Conservation (phyloP, 1,139 yeast genomes). For the Torulaspora globosa region DNA sequence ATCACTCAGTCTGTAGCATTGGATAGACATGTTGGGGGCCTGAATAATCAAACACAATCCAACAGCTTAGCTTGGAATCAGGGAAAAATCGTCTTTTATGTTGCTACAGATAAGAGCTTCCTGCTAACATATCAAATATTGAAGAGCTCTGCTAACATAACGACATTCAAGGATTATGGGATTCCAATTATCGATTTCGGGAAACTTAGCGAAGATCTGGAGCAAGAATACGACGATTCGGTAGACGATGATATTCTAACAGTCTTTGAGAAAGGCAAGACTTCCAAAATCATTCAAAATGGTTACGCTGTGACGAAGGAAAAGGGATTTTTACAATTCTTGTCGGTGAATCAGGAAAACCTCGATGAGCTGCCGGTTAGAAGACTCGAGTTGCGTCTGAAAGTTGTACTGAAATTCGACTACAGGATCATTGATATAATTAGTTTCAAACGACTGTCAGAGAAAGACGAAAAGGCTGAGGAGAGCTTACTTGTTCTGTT, state of each 20-base stretch:
- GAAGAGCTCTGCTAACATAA: constrained; percentile 23
- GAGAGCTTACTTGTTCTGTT: constrained; percentile 39
- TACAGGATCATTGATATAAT: constrained; percentile 40
- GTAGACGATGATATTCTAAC: constrained; percentile 41
- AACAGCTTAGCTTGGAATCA: constrained; percentile 17
- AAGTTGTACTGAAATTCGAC: constrained; percentile 45
- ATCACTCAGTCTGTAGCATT: constrained; percentile 26
- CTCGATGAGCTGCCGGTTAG: constrained; percentile 36
- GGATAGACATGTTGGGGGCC: constrained; percentile 22
- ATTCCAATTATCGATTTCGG: constrained; percentile 23
- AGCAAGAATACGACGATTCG: constrained; percentile 27
- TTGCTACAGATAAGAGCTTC: constrained; percentile 30
- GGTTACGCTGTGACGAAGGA: constrained; percentile 42
- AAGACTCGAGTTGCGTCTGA: constrained; percentile 40
- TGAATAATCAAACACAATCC: constrained; percentile 19
- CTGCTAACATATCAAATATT: constrained; percentile 33
- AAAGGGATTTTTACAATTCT: constrained; percentile 33
- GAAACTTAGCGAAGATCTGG: constrained; percentile 17
- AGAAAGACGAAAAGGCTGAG: constrained; percentile 21
- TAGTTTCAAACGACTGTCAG: constrained; percentile 32
- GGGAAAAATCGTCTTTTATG: constrained; percentile 30
- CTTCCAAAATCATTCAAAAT: constrained; percentile 44
- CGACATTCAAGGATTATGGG: constrained; percentile 33
- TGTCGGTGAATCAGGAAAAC: constrained; percentile 20
- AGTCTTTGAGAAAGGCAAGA: constrained; percentile 38